Conservation (phyloP, 2,329 filamentous ascomycete genomes). For the Venturia asperata region DNA sequence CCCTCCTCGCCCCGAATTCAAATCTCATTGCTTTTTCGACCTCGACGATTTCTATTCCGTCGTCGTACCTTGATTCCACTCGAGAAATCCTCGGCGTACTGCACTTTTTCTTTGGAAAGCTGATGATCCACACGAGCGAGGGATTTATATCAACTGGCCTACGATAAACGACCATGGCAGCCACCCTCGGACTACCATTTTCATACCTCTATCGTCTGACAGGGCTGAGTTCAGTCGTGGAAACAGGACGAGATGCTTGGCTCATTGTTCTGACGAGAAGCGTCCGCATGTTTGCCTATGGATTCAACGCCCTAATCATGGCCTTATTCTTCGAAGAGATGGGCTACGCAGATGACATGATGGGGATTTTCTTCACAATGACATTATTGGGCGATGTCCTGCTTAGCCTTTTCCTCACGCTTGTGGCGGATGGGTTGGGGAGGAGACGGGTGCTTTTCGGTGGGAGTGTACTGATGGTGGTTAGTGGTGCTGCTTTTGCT, state of each 20-base stretch:
- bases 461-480: constrained; percentile 31
- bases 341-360: constrained; percentile 31
- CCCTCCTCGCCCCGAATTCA: neutral
- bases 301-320: constrained; percentile 32
- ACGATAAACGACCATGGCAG: neutral
- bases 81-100: neutral
- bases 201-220: constrained; percentile 14
- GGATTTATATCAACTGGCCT: neutral
- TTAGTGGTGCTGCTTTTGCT: constrained; percentile 33
- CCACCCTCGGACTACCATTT: neutral
- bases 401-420: constrained; percentile 32
- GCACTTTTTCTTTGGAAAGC: neutral
- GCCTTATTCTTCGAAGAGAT: constrained; percentile 32
- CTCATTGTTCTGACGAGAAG: constrained; percentile 33
- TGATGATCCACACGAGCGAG: neutral
- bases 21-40: too few species aligned
- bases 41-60: neutral
- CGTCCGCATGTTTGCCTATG: constrained; percentile 33
- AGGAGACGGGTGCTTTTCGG: constrained; percentile 30
- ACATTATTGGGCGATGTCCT: constrained; percentile 35
- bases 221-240: constrained; percentile 9
- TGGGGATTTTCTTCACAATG: constrained; percentile 37
- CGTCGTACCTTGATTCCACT: neutral
- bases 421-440: constrained; percentile 33
- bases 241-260: constrained; percentile 15